These are phyloP conservation scores for Sporisorium sorghi DNA, from an alignment of 1,284 basidiomycete species.

Conservation along the genomic window DNA sequence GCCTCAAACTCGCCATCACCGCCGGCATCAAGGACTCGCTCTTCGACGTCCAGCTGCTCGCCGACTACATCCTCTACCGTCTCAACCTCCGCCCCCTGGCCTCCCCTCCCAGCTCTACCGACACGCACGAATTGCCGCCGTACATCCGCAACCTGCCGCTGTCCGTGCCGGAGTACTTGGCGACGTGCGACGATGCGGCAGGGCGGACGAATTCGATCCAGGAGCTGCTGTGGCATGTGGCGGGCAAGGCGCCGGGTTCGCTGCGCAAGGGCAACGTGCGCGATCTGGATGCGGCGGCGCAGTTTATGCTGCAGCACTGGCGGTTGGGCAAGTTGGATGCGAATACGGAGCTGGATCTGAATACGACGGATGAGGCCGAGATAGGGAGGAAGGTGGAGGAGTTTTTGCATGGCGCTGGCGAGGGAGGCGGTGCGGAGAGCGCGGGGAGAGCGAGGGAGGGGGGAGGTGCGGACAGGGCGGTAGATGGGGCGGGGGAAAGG, in stretches of 20 bases:
- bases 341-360: slow-evolving; percentile 62
- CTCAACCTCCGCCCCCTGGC: slow-evolving; percentile 77
- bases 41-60: slow-evolving; percentile 85
- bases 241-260: slow-evolving; percentile 61
- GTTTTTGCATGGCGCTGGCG: slow-evolving; percentile 11
- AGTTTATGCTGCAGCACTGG: slow-evolving; percentile 63
- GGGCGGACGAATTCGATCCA: slow-evolving; percentile 56
- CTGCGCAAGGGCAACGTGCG: slow-evolving; percentile 52
- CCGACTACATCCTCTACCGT: slow-evolving; percentile 87
- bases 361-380: slow-evolving; percentile 19
- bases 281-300: slow-evolving; percentile 59
- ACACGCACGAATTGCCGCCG: slow-evolving; percentile 1
- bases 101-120: too few relatives aligned
- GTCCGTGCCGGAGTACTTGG: slow-evolving; percentile 15
- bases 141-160: slow-evolving; percentile 40
- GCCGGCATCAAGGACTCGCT: slow-evolving; percentile 94
- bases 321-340: slow-evolving; percentile 52
- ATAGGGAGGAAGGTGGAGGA: not conserved
- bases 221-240: slow-evolving; percentile 48
- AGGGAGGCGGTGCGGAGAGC: not conserved
- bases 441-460: not conserved
- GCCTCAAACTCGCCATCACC: slow-evolving; percentile 90
- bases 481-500: not conserved
- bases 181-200: slow-evolving; percentile 21
- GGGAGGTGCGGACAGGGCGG: not conserved